Evolutionary conservation across 2,329 filamentous ascomycete genomes (phyloP), one percentile per base, ranked within the genome.

Genomic region (Ceratocystis smalleyi): DNA sequence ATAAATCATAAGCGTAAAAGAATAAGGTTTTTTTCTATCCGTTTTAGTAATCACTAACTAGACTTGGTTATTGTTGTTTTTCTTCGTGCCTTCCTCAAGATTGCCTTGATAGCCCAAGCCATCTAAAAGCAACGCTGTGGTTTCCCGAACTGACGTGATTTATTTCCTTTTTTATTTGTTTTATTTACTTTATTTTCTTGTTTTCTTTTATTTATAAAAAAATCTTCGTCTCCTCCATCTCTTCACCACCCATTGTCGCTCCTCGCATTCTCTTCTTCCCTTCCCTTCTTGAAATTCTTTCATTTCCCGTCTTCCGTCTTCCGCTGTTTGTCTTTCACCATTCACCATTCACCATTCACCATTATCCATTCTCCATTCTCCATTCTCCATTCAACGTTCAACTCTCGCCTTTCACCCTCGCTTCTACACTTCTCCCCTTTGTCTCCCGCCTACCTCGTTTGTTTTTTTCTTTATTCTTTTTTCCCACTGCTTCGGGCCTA

Each of bases 131-230:
- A 24, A 22, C 47, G 47, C 47, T 51, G 3, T 24, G 8, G 19
- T 8, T 19, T 55, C 32, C 17, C n/a, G 3, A 57, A 57, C 54
- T 57, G 54, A 57, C 54, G 54, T 57, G 54, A 57, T 57, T 57
- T 57, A n/a, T 57, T 57, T 57, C 12, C 19, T 22, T 30, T n/a
- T n/a, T 32, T 30, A 7, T n/a, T 55, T 24, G 10, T 19, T 22
- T 22, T 49, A 10, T 17, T 10, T 51, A 10, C 22, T 5, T 51
- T 51, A 24, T 51, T 51, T 51, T 27, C 22, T 51, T 51, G 12
- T 24, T 49, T n/a, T 22, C 10, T 49, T 19, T 24, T 10, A 22
- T 19, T 19, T 49, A 12, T 3, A 3, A 27, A 27, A 27, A 27
- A 27, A 27, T 15, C 45, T 22, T 49, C 17, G 17, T 49, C 45